Percentiles rank a stretch among this genome's conserved stretches.
Conservation (phyloP, 768 basidiomycete species). For the Cystofilobasidium macerans region DNA sequence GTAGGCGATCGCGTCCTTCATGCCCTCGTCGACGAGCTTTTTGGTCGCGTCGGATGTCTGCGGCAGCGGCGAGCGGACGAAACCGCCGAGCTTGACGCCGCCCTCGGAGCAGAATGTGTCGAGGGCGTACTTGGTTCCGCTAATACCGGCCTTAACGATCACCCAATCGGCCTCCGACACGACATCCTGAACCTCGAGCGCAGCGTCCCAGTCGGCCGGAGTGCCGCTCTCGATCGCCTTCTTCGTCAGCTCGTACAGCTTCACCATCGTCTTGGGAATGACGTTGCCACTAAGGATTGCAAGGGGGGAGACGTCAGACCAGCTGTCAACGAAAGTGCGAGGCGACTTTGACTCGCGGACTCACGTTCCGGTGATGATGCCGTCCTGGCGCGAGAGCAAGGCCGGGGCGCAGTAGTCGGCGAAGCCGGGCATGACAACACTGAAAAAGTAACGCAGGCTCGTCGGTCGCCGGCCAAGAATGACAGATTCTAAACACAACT, state of each 20-base stretch:
- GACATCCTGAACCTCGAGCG: conserved; percentile 37
- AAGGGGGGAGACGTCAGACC: not conserved
- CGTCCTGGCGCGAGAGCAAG: conserved; percentile 53
- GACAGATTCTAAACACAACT: conserved; percentile 30
- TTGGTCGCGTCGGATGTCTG: conserved; percentile 32
- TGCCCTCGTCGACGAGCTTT: conserved; percentile 36
- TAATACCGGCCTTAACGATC: conserved; percentile 36
- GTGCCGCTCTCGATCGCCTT: conserved; percentile 36
- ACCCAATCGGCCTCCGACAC: conserved; percentile 39
- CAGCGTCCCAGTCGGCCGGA: conserved; percentile 32
- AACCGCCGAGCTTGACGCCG: conserved; percentile 35
- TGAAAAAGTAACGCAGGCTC: not conserved
- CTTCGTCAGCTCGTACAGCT: conserved; percentile 36
- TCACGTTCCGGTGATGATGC: conserved; percentile 49
- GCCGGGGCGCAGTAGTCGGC: conserved; percentile 54
- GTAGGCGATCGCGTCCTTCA: conserved; percentile 36
- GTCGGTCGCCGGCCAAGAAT: not conserved
- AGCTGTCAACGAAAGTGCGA: not conserved
- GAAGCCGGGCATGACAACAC: conserved; percentile 56
- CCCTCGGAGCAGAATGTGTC: conserved; percentile 31
- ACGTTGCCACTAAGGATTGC: conserved; percentile 34
- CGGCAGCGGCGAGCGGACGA: conserved; percentile 36
- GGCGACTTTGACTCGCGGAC: not conserved
- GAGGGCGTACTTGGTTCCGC: conserved; percentile 37
- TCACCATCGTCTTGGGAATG: conserved; percentile 41